Evolutionary conservation across 495 filamentous ascomycete species (phyloP), one percentile per base, ranked within the genome.

Genomic region (Physcia stellaris): DNA sequence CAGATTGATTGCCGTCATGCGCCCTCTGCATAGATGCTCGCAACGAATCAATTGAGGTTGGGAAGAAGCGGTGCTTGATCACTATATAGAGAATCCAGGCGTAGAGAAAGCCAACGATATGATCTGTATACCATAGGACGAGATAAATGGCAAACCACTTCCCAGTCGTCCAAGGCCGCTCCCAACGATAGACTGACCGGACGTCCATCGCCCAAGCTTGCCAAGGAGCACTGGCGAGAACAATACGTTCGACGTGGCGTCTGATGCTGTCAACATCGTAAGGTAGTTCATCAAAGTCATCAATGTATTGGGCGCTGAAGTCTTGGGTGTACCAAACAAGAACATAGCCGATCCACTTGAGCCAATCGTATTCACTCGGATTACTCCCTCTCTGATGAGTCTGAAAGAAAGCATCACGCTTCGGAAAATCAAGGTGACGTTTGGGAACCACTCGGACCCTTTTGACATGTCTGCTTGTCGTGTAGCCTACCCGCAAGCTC

Each of bases 121-220:
- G 54, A 21, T 51, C 43, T 16, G 54, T 54, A 28, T 58, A 51
- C 56, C 47, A 64, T n/a, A 61, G 42, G 26, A 56, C 39, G 6
- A 56, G 21, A 47, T 61, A 63, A 7, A 58, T 26, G n/a, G 33
- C 42, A 21, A 56, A 37, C 55, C 55, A 58, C 37, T 52, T 56
- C 4, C 27, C 40, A 11, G 63, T 67, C 10, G 46, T 50, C 13
- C 35, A 26, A 12, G 50, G 58, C 32, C 59, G 40, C 36, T 67
- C 58, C 67, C 63, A 69, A 7, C 56, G 57, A 38, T 66, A 69
- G 6, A 70, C 49, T 9, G 52, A 35, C 17, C 61, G 50, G 18
- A 59, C 32, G 10, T 57, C 42, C 43, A 66, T 57, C 16, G 55
- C 32, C 43, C 56, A 58, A 28, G 55, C 49, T 44, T 69, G 62